These are phyloP conservation scores for Pyrenophora teres DNA, from an alignment of 2,329 filamentous ascomycete species.

Conservation along the genomic window DNA sequence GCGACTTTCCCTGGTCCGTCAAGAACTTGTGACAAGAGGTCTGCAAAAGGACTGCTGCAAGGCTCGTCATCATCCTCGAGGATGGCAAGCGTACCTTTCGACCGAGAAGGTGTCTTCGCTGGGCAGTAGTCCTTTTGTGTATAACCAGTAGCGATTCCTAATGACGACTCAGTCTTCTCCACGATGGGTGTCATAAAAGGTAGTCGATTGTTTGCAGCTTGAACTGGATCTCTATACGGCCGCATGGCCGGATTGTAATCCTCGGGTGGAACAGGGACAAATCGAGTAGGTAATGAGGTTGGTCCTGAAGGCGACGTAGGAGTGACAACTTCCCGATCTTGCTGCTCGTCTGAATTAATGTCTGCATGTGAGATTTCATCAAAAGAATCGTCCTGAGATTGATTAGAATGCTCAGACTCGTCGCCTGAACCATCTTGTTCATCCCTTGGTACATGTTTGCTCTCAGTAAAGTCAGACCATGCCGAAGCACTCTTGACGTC, in stretches of 20 bases:
- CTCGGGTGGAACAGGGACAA: conserved; percentile 80
- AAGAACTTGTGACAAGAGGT: conserved; percentile 60
- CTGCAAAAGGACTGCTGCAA: conserved; percentile 73
- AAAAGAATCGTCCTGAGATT: conserved; percentile 44
- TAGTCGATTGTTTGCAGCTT: conserved; percentile 84
- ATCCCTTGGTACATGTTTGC: conserved; percentile 67
- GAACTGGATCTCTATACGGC: conserved; percentile 78
- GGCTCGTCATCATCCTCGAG: conserved; percentile 51
- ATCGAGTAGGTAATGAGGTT: conserved; percentile 59
- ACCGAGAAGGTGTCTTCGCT: conserved; percentile 78
- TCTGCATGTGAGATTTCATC: conserved; percentile 40
- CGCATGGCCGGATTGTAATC: conserved; percentile 80
- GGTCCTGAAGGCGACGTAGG: conserved; percentile 52
- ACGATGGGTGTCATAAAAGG: conserved; percentile 99
- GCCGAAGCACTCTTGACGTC: conserved; percentile 64
- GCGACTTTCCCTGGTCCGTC: conserved; percentile 52
- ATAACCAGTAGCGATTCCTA: conserved; percentile 57
- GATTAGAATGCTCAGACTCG: conserved; percentile 38
- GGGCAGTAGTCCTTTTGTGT: conserved; percentile 64
- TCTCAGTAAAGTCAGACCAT: conserved; percentile 86
- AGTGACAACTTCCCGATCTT: conserved; percentile 51
- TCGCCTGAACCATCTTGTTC: conserved; percentile 44
- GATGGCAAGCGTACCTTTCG: conserved; percentile 46
- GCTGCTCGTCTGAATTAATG: conserved; percentile 35
- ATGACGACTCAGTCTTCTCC: conserved; percentile 87